Percentiles rank a stretch among this genome's conserved stretches.
Conservation (phyloP, 2,329 filamentous ascomycete genomes). For the Elsinoe perseae region DNA sequence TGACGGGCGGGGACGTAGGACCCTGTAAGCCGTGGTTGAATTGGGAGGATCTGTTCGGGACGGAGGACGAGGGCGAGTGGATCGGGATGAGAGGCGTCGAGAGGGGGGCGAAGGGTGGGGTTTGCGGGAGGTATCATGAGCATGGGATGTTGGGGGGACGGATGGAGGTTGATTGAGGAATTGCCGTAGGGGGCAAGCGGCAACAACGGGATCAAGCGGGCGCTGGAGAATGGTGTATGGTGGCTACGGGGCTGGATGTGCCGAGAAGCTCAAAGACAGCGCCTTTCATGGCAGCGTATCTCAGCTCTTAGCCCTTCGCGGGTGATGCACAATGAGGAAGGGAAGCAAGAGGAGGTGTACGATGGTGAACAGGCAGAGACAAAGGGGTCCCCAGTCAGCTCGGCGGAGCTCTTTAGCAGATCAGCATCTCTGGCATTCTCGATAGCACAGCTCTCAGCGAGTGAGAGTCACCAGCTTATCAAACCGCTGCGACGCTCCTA, state of each 20-base stretch:
- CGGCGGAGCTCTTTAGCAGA: not conserved
- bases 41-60: conserved; percentile 11
- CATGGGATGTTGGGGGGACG: conserved; percentile 22
- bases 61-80: conserved; percentile 1
- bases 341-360: not conserved
- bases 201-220: not conserved
- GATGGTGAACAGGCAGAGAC: not conserved
- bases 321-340: not conserved
- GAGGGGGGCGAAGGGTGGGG: conserved; percentile 26
- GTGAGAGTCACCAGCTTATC: not conserved
- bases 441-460: not conserved
- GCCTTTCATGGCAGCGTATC: not conserved
- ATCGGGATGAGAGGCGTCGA: not conserved
- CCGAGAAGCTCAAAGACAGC: not conserved
- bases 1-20: conserved; percentile 27
- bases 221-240: not conserved
- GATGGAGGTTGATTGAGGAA: not conserved
- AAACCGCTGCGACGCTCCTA: not conserved
- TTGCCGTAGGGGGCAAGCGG: no score
- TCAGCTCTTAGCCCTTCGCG: not conserved
- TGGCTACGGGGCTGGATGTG: no score
- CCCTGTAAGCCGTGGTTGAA: conserved; percentile 33
- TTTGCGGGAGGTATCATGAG: conserved; percentile 33
- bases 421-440: not conserved
- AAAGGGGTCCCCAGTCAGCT: not conserved